Evolutionary conservation across 1,284 basidiomycete genomes (phyloP).

Genomic region (Pseudozyma sp.): DNA sequence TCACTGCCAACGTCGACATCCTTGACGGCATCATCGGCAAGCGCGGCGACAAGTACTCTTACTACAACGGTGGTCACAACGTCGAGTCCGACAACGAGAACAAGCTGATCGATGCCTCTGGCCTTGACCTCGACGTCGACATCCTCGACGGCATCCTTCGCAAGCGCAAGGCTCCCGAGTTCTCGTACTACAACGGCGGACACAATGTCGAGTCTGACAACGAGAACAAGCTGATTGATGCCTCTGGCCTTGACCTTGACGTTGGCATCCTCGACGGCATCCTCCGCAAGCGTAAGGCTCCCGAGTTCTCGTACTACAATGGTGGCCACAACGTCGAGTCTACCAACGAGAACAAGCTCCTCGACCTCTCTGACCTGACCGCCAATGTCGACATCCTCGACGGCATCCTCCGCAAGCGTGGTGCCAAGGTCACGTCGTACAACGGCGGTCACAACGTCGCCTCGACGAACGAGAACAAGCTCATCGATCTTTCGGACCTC

Average conservation of each 20-base stretch:
- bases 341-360: conserved; percentile 43
- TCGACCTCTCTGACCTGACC: conserved; percentile 38
- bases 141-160: conserved; percentile 26
- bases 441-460: conserved; percentile 45
- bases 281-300: conserved; percentile 23
- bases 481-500: conserved; percentile 38
- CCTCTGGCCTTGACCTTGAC: conserved; percentile 23
- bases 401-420: conserved; percentile 8
- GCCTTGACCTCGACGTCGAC: conserved; percentile 20
- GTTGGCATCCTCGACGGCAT: conserved; percentile 22
- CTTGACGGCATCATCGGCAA: conserved; percentile 14
- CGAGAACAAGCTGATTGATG: conserved; percentile 38
- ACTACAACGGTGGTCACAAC: conserved; percentile 28
- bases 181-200: conserved; percentile 36
- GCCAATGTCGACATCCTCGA: neutral
- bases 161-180: conserved; percentile 16
- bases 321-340: conserved; percentile 46
- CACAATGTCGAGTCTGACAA: conserved; percentile 41
- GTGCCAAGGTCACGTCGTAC: conserved; percentile 19
- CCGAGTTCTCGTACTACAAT: conserved; percentile 27
- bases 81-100: conserved; percentile 32
- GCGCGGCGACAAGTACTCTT: conserved; percentile 8
- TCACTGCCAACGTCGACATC: conserved; percentile 25
- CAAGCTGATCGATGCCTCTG: conserved; percentile 33
- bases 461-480: conserved; percentile 49